Percentiles rank a stretch among this genome's conserved stretches.
Conservation (phyloP, 805 yeast species). For the Clavispora santaluciae region DNA sequence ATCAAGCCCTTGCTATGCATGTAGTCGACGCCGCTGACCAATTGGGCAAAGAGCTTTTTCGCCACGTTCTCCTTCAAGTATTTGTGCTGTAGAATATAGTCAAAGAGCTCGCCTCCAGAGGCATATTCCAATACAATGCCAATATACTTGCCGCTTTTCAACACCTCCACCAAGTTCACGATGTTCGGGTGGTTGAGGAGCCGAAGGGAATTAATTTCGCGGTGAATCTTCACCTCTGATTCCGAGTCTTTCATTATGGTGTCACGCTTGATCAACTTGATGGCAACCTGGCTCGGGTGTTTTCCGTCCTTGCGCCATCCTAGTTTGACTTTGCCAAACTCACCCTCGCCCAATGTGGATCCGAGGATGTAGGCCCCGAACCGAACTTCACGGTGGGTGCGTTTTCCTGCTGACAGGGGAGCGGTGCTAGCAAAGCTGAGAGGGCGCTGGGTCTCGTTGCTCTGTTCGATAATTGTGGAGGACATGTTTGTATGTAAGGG, state of each 20-base stretch:
- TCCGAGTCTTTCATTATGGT: constrained; percentile 83
- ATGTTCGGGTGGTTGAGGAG: constrained; percentile 90
- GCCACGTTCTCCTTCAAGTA: constrained; percentile 84
- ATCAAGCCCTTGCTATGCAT: constrained; percentile 77
- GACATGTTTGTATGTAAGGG: neutral
- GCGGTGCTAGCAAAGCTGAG: neutral
- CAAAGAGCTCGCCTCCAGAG: constrained; percentile 94
- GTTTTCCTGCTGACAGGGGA: constrained; percentile 13
- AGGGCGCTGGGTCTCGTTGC: neutral
- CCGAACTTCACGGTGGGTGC: constrained; percentile 60
- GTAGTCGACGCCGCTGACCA: constrained; percentile 90
- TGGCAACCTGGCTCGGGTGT: constrained; percentile 83
- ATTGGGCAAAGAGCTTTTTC: constrained; percentile 83
- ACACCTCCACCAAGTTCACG: constrained; percentile 83
- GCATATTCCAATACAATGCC: constrained; percentile 97
- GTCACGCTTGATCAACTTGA: constrained; percentile 84
- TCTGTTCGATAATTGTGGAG: neutral
- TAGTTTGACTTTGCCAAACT: constrained; percentile 93
- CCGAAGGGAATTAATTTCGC: constrained; percentile 89
- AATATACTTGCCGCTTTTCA: constrained; percentile 89
- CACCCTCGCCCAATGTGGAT: constrained; percentile 95
- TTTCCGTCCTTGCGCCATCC: constrained; percentile 90
- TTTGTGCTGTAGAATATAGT: constrained; percentile 81
- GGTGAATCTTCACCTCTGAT: constrained; percentile 80
- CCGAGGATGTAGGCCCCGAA: constrained; percentile 91